Evolutionary conservation across 1,284 basidiomycete genomes (phyloP).

Genomic region (Sanghuangporus sanghuang): DNA sequence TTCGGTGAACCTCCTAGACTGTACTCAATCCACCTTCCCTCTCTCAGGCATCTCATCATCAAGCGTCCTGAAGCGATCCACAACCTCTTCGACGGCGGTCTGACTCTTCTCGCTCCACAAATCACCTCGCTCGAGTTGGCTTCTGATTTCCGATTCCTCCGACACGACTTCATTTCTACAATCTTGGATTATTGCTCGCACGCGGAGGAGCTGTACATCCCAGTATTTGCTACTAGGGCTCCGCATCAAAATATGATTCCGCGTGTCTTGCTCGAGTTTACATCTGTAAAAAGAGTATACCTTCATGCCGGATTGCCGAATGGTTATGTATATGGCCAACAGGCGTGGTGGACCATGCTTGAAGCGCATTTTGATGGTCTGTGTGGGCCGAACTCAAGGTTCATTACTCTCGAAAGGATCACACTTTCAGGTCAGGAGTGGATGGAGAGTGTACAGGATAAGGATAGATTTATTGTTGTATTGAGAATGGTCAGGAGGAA

Average conservation of each 20-base stretch:
- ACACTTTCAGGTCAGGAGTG: conserved; percentile 1
- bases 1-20: background rate
- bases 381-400: conserved; percentile 1
- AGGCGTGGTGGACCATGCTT: conserved; percentile 1
- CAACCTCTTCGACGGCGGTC: conserved; percentile 3
- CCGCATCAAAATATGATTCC: background rate
- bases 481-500: background rate
- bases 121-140: background rate
- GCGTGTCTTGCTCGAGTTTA: background rate
- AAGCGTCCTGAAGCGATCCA: conserved; percentile 3
- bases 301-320: conserved; percentile 2
- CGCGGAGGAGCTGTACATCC: conserved; percentile 2
- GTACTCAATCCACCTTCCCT: conserved; percentile 1
- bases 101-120: background rate
- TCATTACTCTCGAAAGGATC: background rate
- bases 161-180: conserved; percentile 7
- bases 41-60: conserved; percentile 3
- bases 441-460: background rate
- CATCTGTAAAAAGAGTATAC: background rate
- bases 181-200: conserved; percentile 2
- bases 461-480: background rate
- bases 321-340: background rate
- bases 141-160: conserved; percentile 1
- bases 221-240: background rate
- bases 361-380: background rate